Percentiles rank a stretch among this genome's conserved stretches.
Conservation (phyloP, 495 filamentous ascomycete species). For the Amorphotheca resinae region DNA sequence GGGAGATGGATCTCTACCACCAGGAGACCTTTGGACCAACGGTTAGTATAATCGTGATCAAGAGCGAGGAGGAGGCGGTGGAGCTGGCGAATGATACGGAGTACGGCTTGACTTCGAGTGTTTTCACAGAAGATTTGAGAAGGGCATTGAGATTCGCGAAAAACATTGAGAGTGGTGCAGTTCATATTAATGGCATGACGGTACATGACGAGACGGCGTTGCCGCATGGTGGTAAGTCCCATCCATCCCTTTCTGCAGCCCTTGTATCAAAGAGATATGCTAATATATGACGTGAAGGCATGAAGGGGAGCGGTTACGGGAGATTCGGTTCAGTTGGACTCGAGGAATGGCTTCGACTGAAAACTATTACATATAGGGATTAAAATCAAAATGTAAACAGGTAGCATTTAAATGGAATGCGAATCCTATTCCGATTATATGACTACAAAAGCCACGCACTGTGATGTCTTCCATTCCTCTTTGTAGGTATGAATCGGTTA, state of each 20-base stretch:
- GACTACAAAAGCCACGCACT: no score
- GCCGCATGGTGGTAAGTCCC: constrained; percentile 54
- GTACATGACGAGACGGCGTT: constrained; percentile 71
- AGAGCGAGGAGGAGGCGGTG: constrained; percentile 57
- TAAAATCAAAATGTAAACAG: no score
- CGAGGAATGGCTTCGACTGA: constrained; percentile 72
- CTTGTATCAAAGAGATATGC: background rate
- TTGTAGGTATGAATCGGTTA: no score
- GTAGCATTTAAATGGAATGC: no score
- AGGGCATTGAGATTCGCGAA: constrained; percentile 62
- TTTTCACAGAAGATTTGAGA: constrained; percentile 74
- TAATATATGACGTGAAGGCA: constrained; percentile 24
- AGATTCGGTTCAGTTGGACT: constrained; percentile 39
- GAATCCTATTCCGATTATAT: no score
- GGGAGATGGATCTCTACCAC: constrained; percentile 72
- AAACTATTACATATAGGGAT: constrained; percentile 51
- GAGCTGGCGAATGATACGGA: constrained; percentile 70
- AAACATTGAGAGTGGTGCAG: constrained; percentile 67
- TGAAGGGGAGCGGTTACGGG: constrained; percentile 76
- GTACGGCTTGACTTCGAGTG: constrained; percentile 70
- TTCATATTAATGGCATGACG: constrained; percentile 81
- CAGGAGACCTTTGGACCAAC: constrained; percentile 77
- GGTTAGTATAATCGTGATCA: constrained; percentile 45
- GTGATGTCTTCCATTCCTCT: no score
- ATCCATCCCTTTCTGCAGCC: background rate